Percentiles rank a stretch among this genome's conserved stretches.
Evolutionary conservation across 2,329 filamentous ascomycete species (phyloP).

Genomic region (Aspergillus pseudoglaucus): DNA sequence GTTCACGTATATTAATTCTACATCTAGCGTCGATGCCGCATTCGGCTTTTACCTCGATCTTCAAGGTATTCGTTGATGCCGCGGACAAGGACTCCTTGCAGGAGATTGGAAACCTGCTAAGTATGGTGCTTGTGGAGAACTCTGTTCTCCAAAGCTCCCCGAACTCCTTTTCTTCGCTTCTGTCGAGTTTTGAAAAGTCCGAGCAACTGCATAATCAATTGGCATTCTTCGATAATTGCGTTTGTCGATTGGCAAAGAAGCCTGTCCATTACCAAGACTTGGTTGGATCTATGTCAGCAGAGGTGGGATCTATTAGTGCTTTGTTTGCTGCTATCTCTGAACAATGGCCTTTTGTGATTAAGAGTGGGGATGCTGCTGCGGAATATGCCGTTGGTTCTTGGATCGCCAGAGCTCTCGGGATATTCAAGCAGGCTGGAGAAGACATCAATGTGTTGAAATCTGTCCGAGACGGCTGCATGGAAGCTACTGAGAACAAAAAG

Average conservation of each 20-base stretch:
- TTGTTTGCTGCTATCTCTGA: slow-evolving; percentile 65
- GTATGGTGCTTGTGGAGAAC: slow-evolving; percentile 30
- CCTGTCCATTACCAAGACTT: slow-evolving; percentile 72
- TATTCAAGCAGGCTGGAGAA: slow-evolving; percentile 50
- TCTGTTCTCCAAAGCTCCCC: slow-evolving; percentile 28
- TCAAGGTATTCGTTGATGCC: slow-evolving; percentile 31
- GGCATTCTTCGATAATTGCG: slow-evolving; percentile 79
- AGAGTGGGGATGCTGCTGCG: slow-evolving; percentile 42
- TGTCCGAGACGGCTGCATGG: slow-evolving; percentile 41
- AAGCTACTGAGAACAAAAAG: slow-evolving; percentile 34
- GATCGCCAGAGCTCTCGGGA: slow-evolving; percentile 52
- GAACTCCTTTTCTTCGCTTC: slow-evolving; percentile 31
- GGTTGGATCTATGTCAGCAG: slow-evolving; percentile 31
- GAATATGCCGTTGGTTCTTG: slow-evolving; percentile 50
- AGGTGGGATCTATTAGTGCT: slow-evolving; percentile 50
- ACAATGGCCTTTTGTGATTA: slow-evolving; percentile 66
- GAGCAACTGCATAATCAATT: slow-evolving; percentile 36
- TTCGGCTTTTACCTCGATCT: slow-evolving; percentile 36
- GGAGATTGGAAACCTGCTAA: slow-evolving; percentile 29
- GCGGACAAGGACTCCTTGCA: slow-evolving; percentile 24
- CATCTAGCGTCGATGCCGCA: slow-evolving; percentile 31
- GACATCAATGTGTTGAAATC: slow-evolving; percentile 40
- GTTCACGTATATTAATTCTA: slow-evolving; percentile 4
- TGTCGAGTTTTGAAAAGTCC: slow-evolving; percentile 31
- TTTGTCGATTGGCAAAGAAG: slow-evolving; percentile 65